Percentiles rank a stretch among this genome's conserved stretches.
Conservation (phyloP, 164 flowering plant species). For the Brasenia schreberi region DNA sequence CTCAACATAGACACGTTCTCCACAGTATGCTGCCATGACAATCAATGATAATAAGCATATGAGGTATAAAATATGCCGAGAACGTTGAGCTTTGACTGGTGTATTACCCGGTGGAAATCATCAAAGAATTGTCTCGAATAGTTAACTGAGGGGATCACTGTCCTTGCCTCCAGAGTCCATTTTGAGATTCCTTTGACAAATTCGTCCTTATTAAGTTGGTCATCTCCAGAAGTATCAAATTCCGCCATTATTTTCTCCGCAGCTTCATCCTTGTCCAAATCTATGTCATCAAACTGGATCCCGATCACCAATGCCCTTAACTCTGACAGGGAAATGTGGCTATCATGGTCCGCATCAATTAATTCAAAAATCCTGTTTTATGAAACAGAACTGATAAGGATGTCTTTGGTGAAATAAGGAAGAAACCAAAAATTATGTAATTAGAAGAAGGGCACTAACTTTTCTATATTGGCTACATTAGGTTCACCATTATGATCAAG, state of each 20-base stretch:
- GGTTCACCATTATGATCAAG: slow-evolving; percentile 48
- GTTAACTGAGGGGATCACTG: slow-evolving; percentile 17
- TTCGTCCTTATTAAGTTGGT: slow-evolving; percentile 25
- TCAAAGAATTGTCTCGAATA: slow-evolving; percentile 20
- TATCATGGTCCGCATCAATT: slow-evolving; percentile 41
- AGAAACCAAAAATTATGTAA: background rate
- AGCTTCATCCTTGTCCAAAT: slow-evolving; percentile 33
- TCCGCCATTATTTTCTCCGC: slow-evolving; percentile 43
- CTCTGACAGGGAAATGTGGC: slow-evolving; percentile 30
- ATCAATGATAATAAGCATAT: no score
- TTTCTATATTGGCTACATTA: slow-evolving; percentile 27
- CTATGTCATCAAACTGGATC: slow-evolving; percentile 44
- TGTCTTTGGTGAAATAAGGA: no score
- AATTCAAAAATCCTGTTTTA: slow-evolving; percentile 42
- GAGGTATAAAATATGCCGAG: no score
- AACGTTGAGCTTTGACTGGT: no score
- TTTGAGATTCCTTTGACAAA: slow-evolving; percentile 42
- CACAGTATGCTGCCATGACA: no score
- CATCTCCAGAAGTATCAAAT: slow-evolving; percentile 49
- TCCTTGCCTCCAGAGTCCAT: slow-evolving; percentile 52
- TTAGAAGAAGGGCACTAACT: slow-evolving; percentile 20
- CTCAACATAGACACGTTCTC: slow-evolving; percentile 11
- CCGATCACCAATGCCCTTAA: slow-evolving; percentile 62
- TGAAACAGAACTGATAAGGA: background rate
- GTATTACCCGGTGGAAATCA: slow-evolving; percentile 40